phyloP scores from a whole-genome alignment of 495 filamentous ascomycete genomes.

The Penicillium chermesinum region DNA sequence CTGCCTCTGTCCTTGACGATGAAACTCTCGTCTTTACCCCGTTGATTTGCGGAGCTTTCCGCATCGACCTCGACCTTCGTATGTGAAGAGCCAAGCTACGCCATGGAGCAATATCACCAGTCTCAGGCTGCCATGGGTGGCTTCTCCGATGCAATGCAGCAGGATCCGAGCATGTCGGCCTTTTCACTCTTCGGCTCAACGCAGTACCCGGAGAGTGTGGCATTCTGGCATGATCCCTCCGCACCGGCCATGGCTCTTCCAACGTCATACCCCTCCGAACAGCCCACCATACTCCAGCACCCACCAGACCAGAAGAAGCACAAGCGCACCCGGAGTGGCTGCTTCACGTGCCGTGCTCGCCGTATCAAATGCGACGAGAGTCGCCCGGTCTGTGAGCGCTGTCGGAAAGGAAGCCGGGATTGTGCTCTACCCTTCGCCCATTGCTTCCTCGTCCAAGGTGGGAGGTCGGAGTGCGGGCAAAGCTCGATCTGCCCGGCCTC shows the following conservation, averaged over 20 bases:
- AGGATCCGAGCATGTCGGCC: conserved; percentile 27
- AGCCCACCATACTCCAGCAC: conserved; percentile 28
- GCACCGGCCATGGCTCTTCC: conserved; percentile 18
- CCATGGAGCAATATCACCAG: conserved; percentile 35
- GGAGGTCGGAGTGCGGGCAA: conserved; percentile 40
- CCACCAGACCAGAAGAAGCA: conserved; percentile 78
- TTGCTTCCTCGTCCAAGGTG: conserved; percentile 40
- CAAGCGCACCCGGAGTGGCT: conserved; percentile 86
- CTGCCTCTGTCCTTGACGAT: neutral
- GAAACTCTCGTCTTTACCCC: neutral
- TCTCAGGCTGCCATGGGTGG: conserved; percentile 31
- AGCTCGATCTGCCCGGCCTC: conserved; percentile 38
- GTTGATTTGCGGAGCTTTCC: conserved; percentile 1
- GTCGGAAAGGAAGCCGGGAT: conserved; percentile 77
- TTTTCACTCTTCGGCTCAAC: conserved; percentile 34
- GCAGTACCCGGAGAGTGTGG: conserved; percentile 40
- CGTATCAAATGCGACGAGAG: conserved; percentile 92
- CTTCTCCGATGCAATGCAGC: conserved; percentile 27
- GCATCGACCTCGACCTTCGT: neutral
- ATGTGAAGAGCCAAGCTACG: neutral
- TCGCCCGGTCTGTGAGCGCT: conserved; percentile 83
- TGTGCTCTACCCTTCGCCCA: conserved; percentile 74
- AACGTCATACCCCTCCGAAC: conserved; percentile 27
- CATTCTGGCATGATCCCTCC: conserved; percentile 40
- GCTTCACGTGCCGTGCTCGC: conserved; percentile 85